Evolutionary conservation across 768 basidiomycete genomes (phyloP).

Genomic region (Fistulinella prunicolor): DNA sequence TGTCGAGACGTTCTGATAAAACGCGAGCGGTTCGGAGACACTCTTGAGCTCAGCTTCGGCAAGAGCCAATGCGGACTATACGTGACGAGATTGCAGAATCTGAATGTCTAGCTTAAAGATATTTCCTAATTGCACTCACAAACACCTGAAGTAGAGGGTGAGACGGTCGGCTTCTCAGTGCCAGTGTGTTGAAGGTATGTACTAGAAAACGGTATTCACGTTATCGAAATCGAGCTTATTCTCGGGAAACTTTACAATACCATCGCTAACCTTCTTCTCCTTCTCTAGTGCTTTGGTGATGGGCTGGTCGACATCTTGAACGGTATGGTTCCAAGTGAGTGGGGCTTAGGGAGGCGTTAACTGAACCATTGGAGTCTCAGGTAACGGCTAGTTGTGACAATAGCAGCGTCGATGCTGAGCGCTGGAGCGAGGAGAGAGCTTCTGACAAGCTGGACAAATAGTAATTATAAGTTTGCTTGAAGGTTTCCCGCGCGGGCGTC

Average conservation of each 20-base stretch:
- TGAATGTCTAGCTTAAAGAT: slow-evolving; percentile 14
- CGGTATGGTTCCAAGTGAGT: slow-evolving; percentile 63
- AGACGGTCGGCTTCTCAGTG: not conserved
- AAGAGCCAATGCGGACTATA: slow-evolving; percentile 47
- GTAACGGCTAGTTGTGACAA: too few species aligned
- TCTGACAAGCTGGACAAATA: too few species aligned
- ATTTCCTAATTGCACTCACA: slow-evolving; percentile 43
- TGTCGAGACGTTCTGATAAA: slow-evolving; percentile 80
- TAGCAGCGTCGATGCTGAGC: too few species aligned
- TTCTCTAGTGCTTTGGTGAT: slow-evolving; percentile 58
- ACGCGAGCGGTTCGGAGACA: slow-evolving; percentile 56
- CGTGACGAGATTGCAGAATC: not conserved
- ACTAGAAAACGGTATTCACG: too few species aligned
- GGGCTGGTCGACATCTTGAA: slow-evolving; percentile 54
- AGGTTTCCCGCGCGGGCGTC: too few species aligned
- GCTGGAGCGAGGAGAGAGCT: too few species aligned
- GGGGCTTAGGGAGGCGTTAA: slow-evolving; percentile 64
- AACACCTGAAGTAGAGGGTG: slow-evolving; percentile 51
- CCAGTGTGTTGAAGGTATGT: not conserved
- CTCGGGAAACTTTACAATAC: slow-evolving; percentile 53
- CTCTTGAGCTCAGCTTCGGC: slow-evolving; percentile 55
- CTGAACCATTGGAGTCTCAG: slow-evolving; percentile 30
- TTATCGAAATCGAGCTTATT: slow-evolving; percentile 64
- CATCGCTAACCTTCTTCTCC: slow-evolving; percentile 54
- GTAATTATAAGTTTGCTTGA: too few species aligned